Evolutionary conservation across 2,329 filamentous ascomycete species (phyloP), one percentile per base, ranked within the genome.

Genomic region (Exophiala phaeomuriformis): DNA sequence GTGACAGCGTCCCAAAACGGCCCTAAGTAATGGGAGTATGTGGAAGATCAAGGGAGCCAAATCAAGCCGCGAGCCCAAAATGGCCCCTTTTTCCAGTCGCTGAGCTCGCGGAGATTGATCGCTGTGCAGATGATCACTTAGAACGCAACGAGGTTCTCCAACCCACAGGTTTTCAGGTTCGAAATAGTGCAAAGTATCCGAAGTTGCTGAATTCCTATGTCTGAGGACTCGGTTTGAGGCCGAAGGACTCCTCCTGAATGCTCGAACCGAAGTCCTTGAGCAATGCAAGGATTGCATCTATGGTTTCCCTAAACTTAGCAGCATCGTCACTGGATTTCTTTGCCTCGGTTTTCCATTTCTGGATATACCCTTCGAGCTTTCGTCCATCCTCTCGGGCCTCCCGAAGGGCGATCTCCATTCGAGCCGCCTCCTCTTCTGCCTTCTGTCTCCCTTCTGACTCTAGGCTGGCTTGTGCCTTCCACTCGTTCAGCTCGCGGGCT

Each of bases 251-350:
- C 48, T 44, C 3, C 48, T 51, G 27, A 51, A 51, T 46, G 32
- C 44, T 52, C 44, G 50, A 52, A 52, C 43, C 50, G 50, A 52
- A 52, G 43, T 47, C 50, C 50, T 52, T 52, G 29, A 52, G 50
- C 30, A 52, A 47, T 52, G 28, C 12, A 52, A 52, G 29, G 50
- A 52, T 52, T 27, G 44, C 31, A 3, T 46, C 49, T 51, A 51
- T 51, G 28, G 45, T 39, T 51, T 51, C 49, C 49, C 49, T 51
- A 51, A 1, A 51, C 40, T 45, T 51, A 51, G 28, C 28, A 51
- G 49, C 30, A 45, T 45, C 29, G 29, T 51, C 32, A 46, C 49
- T 45, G 39, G 39, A 51, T 51, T 44, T 46, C 40, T 51, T 51
- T 51, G 32, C 49, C 41, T 51, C 40, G 9, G 30, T 43, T 50